These are phyloP conservation scores for Metschnikowia henanensis DNA, from an alignment of 805 yeast species.

Conservation along the genomic window DNA sequence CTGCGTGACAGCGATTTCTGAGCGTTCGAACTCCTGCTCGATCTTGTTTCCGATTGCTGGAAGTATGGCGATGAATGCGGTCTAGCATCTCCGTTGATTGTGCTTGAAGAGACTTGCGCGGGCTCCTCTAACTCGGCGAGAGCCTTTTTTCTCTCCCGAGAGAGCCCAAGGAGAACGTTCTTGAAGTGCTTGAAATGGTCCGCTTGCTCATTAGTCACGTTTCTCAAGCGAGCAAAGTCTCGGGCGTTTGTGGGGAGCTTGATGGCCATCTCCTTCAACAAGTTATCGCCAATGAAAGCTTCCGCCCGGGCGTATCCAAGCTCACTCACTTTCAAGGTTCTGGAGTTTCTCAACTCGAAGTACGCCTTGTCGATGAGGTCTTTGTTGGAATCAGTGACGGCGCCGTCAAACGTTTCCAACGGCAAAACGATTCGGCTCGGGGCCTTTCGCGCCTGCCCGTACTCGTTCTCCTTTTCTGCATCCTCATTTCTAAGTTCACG, in stretches of 20 bases:
- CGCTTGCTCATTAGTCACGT: slow-evolving; percentile 31
- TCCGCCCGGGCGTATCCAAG: slow-evolving; percentile 30
- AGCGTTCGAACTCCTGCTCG: not conserved
- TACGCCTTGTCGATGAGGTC: slow-evolving; percentile 30
- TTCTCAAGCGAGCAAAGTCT: slow-evolving; percentile 44
- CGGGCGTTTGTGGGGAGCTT: slow-evolving; percentile 50
- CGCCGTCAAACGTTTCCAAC: slow-evolving; percentile 18
- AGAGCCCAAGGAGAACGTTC: slow-evolving; percentile 30
- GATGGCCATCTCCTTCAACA: slow-evolving; percentile 55
- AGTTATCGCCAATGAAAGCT: slow-evolving; percentile 26
- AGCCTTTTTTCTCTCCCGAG: slow-evolving; percentile 31
- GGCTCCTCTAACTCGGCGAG: not conserved
- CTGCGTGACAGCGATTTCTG: not conserved
- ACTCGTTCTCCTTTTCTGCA: slow-evolving; percentile 10
- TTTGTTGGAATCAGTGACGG: slow-evolving; percentile 18
- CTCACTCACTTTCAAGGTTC: slow-evolving; percentile 44
- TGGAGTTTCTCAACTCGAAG: slow-evolving; percentile 38
- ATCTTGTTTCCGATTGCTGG: slow-evolving; percentile 3
- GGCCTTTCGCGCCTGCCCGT: slow-evolving; percentile 5
- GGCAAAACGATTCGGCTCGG: slow-evolving; percentile 24
- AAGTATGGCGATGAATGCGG: slow-evolving; percentile 6
- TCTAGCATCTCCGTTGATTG: not conserved
- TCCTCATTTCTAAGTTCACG: slow-evolving; percentile 16
- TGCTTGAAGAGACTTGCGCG: not conserved
- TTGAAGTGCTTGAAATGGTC: slow-evolving; percentile 41